phyloP scores from a whole-genome alignment of 345 rosid genomes.

The Rhodomyrtus tomentosa region DNA sequence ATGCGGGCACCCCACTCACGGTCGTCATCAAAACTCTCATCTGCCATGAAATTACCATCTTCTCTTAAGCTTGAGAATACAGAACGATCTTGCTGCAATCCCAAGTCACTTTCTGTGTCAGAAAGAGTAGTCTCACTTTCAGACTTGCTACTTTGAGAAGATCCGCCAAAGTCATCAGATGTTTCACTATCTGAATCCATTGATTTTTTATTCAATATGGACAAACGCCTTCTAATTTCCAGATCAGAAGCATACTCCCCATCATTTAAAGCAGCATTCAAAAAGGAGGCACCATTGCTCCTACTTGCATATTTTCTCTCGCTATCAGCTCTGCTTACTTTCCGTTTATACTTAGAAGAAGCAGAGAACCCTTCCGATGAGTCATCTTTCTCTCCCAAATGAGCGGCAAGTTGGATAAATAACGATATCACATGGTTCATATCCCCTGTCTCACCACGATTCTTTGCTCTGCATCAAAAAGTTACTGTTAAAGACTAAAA shows the following conservation, averaged over 20 bases:
- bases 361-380: constrained; percentile 35
- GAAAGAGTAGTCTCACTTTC: constrained; percentile 64
- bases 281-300: constrained; percentile 38
- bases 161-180: constrained; percentile 60
- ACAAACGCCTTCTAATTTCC: constrained; percentile 78
- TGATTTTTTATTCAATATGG: constrained; percentile 71
- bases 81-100: constrained; percentile 49
- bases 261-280: constrained; percentile 43
- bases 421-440: constrained; percentile 62
- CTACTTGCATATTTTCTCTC: constrained; percentile 65
- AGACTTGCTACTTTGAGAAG: constrained; percentile 59
- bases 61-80: constrained; percentile 51
- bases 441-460: constrained; percentile 61
- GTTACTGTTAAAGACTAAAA: background rate
- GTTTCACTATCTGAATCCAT: constrained; percentile 88
- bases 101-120: constrained; percentile 84
- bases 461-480: constrained; percentile 54
- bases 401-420: constrained; percentile 84
- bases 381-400: constrained; percentile 78
- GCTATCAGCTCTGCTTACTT: constrained; percentile 26
- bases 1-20: constrained; percentile 99
- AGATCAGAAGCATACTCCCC: constrained; percentile 86
- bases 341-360: constrained; percentile 57
- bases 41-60: constrained; percentile 43
- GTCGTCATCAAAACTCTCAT: constrained; percentile 68